Base-by-base conservation (phyloP, 2,329 filamentous ascomycete species). In the Dothideomycetes sp. region DNA sequence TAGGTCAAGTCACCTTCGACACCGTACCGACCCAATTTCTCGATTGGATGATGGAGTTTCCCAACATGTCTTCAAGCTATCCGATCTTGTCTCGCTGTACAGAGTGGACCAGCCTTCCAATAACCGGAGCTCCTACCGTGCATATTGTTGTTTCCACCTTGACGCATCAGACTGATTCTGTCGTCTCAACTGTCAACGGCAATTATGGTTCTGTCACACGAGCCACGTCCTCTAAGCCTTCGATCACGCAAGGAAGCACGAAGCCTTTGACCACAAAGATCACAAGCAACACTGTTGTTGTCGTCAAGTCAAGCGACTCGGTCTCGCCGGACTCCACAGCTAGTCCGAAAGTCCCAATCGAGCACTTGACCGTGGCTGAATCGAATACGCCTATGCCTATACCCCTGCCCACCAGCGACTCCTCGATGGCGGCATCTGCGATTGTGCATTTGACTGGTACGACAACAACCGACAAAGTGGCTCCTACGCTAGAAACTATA, bases 111-210 rank as follows among this genome's bases (percentile, higher is more conserved):
- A 4, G 18, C 4, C 30, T 20, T 13, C 18, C 12, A 4, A 25
- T 28, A 4, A 39, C 35, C 11, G 35, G 35, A n/a, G 35, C 35
- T 17, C 35, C 35, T 16, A 39, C 35, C 18, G 35, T 39, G 6
- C 35, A 39, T 31, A 11, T 39, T 13, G 35, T 39, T 11, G 35
- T 31, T 4, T 29, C 25, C 5, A 39, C 35, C 2, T 15, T 39
- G 6, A 39, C 35, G 2, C 35, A 39, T 7, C 22, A 16, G 13
- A 39, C 35, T 9, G 31, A 15, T 6, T 30, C 28, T 13, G 27
- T 39, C 13, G 24, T 39, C 19, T 25, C 35, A 10, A 39, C 35
- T 1, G 15, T 9, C 2, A 25, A 25, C 4, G 35, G 10, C 1
- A 39, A 39, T 20, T 24, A 30, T 7, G 35, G 35, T n/a, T 19